These are phyloP conservation scores for Leccinum subgranulosum DNA, from an alignment of 768 basidiomycete species.

Conservation along the genomic window DNA sequence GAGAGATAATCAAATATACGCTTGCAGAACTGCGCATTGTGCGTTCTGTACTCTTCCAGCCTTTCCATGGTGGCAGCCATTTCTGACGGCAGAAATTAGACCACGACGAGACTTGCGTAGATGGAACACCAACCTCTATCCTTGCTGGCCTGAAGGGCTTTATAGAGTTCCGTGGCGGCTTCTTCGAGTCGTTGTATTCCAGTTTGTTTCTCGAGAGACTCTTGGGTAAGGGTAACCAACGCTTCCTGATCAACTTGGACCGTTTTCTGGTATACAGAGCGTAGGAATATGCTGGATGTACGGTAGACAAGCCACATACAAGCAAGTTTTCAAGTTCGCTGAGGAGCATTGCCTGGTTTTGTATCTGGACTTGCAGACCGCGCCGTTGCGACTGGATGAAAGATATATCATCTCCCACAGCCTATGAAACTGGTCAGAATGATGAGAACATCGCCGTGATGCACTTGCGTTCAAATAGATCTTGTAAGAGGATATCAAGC, in stretches of 20 bases:
- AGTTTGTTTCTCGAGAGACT: constrained; percentile 76
- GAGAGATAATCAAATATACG: constrained; percentile 84
- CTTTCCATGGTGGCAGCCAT: constrained; percentile 98
- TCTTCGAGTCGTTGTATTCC: constrained; percentile 79
- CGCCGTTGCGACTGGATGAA: constrained; percentile 96
- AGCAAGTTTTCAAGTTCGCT: constrained; percentile 85
- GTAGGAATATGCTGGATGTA: background rate
- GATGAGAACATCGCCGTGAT: background rate
- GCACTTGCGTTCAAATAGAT: constrained; percentile 87
- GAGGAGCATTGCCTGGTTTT: constrained; percentile 86
- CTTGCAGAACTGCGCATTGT: constrained; percentile 92
- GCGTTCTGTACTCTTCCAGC: constrained; percentile 83
- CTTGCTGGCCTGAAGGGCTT: constrained; percentile 84
- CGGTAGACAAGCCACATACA: constrained; percentile 39
- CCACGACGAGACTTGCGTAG: background rate
- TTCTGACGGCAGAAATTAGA: constrained; percentile 42
- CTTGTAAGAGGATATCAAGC: constrained; percentile 88
- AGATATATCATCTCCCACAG: constrained; percentile 90
- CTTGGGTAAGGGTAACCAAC: constrained; percentile 77
- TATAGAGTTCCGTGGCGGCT: constrained; percentile 88
- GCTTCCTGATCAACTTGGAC: constrained; percentile 86
- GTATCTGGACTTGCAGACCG: constrained; percentile 95
- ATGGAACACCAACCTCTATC: constrained; percentile 63
- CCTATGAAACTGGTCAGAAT: constrained; percentile 45
- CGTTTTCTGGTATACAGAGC: constrained; percentile 61